Evolutionary conservation across 2,329 filamentous ascomycete genomes (phyloP).

Genomic region (Pseudocercospora ulei): DNA sequence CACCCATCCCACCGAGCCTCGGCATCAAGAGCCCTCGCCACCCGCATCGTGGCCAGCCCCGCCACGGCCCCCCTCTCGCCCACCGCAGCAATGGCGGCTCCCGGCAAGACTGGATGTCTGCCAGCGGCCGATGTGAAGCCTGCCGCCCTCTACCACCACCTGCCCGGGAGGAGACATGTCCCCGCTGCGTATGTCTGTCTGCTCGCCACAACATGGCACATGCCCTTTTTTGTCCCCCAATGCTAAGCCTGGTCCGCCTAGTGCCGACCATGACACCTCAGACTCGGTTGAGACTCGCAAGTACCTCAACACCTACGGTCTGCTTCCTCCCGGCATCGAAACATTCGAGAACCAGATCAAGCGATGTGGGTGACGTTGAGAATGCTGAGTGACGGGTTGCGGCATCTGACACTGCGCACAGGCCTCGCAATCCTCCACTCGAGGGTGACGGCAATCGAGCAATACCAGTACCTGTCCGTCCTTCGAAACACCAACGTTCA

Average conservation of each 20-base stretch:
- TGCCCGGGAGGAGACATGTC: conserved; percentile 31
- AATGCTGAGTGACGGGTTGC: not conserved
- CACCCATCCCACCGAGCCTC: conserved; percentile 2
- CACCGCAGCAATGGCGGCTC: conserved; percentile 7
- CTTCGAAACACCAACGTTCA: conserved; percentile 67
- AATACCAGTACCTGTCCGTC: conserved; percentile 70
- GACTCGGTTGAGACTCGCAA: conserved; percentile 44
- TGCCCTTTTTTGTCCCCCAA: conserved; percentile 2
- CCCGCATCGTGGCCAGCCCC: conserved; percentile 9
- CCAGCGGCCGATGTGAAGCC: conserved; percentile 34
- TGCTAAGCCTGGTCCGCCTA: conserved; percentile 15
- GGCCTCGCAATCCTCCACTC: conserved; percentile 66
- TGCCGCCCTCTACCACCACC: conserved; percentile 26
- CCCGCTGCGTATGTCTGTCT: conserved; percentile 23
- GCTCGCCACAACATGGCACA: conserved; percentile 4
- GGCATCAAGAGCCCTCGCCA: conserved; percentile 7
- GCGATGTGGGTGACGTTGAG: conserved; percentile 38
- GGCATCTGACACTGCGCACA: conserved; percentile 35
- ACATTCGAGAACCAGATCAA: conserved; percentile 43
- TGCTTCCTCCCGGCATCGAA: conserved; percentile 45
- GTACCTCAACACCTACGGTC: conserved; percentile 45
- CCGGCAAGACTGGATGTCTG: conserved; percentile 19
- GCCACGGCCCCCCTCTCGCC: conserved; percentile 8
- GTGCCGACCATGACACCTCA: conserved; percentile 43
- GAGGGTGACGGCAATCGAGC: conserved; percentile 63